Base-by-base conservation (phyloP, 208 protist species). In the Jaenimonas drosophilae region DNA sequence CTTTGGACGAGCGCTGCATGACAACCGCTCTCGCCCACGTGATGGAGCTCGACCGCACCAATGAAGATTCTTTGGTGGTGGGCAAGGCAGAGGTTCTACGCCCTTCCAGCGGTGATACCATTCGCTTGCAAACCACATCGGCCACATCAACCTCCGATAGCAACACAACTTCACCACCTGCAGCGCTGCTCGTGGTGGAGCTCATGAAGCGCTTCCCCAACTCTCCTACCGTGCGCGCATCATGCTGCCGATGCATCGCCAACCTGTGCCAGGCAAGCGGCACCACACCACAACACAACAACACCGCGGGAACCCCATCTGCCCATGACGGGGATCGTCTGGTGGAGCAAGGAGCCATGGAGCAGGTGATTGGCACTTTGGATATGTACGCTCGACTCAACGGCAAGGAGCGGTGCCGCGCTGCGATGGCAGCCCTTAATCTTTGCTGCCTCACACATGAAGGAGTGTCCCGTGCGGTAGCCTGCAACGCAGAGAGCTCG, bases 191-290 rank as follows among this genome's bases (percentile, higher is more conserved):
- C 30, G 39, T 81, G 7, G 48, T 83, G 26, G 62, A 76, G 34
- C 37, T 91, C 5, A 78, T 88, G 58, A 50, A 45, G 12, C 21
- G 27, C 19, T 76, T 78, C 42, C 59, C 65, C 21, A 65, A 91
- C 58, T 68, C 55, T 38, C 43, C 53, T 1, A 42, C 61, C 29
- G 52, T 88, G 9, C 73, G 83, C 34, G 83, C 82, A 55, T 50
- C 60, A 7, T 80, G 78, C 64, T 88, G 78, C 51, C 78, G 83
- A 30, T 88, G 78, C 45, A 58, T 91, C 37, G 78, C 83, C 20
- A 91, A 91, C 61, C 61, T 88, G 47, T 88, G 75, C 47, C 76
- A 79, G 31, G n/a, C 64, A 86, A n/a, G 7, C 42, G 7, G n/a
- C 23, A 38, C 43, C 1, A 20, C 1, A 29, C 27, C 23, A 20